Base-by-base conservation (phyloP, 164 flowering plant genomes). In the Platanus orientalis region DNA sequence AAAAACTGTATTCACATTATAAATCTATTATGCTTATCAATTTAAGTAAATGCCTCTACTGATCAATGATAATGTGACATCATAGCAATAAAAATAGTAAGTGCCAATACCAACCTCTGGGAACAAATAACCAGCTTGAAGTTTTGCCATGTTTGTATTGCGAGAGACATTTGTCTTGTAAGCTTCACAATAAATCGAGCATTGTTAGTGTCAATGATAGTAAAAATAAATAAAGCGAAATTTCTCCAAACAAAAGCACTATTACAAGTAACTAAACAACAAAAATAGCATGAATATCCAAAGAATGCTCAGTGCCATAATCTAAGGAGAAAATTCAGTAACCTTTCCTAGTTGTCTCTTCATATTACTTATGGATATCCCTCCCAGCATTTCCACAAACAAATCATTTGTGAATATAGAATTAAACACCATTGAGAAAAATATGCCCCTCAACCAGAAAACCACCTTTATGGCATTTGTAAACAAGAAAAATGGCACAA, bases 61-160 rank as follows among this genome's bases (percentile, higher is more conserved):
- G 10, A 29, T 7, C 29, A 47, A 30, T 9, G 28, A 48, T 7
- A 13, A 20, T 26, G 9, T 1, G 7, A 20, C 2, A 54, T 20
- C 45, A 58, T 23, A 9, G 7, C 11, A 27, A 52, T 44, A 51
- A 32, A 36, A 17, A 64, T 34, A 5, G 67, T 48, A 54, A 53
- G 54, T 13, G 51, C 36, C 16, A 64, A 30, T 51, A 64, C 81
- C 39, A 6, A 92, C 98, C 98, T 92, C 96, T 19, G 98, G 98
- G 66, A 92, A 90, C 34, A 92, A 76, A 76, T 92, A 92, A 49
- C 98, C 98, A 57, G 98, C 96, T 78, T 92, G 96, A 68, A 92
- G 96, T 66, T 92, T 92, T 47, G 73, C 83, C 76, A 92, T 76
- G 71, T 92, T 88, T 59, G 68, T 89, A 82, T 90, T 92, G 61